Conservation (phyloP, 2,329 filamentous ascomycete genomes). For the Sporothrix pallida region DNA sequence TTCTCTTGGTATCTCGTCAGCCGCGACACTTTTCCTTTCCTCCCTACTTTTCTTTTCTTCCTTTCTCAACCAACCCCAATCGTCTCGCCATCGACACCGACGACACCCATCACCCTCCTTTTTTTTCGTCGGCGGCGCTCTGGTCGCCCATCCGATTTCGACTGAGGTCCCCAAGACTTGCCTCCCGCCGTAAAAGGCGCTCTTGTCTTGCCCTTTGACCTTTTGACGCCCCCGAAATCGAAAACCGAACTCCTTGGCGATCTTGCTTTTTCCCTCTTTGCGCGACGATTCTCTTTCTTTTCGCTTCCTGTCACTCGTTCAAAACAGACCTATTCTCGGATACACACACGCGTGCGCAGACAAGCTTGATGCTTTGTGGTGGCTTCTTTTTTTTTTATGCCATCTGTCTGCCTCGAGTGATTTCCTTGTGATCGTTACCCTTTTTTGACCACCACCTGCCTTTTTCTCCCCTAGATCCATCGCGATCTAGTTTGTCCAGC, state of each 20-base stretch:
- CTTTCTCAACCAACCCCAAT: not conserved
- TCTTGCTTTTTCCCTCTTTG: not conserved
- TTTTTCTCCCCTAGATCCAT: not conserved
- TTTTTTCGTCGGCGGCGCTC: not conserved
- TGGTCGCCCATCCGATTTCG: not conserved
- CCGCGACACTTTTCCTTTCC: conserved; percentile 19
- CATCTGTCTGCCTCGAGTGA: not conserved
- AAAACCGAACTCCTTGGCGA: not conserved
- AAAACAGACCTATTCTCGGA: not conserved
- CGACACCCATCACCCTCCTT: not conserved
- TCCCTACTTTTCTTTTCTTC: not conserved
- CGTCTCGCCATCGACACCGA: conserved; percentile 6
- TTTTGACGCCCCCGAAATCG: not conserved
- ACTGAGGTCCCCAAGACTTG: conserved; percentile 1
- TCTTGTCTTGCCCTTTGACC: conserved; percentile 5
- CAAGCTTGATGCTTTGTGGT: not conserved
- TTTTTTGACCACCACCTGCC: not conserved
- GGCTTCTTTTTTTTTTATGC: conserved; percentile 9
- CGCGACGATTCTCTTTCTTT: not conserved
- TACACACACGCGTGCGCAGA: not conserved
- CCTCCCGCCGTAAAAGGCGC: conserved; percentile 14
- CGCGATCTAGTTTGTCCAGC: not conserved
- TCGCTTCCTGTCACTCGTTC: conserved; percentile 19
- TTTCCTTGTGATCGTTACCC: not conserved
- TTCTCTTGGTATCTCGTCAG: conserved; percentile 13